A percentile compares a stretch with the other conserved stretches of the same genome.
Conservation (phyloP, 2,329 filamentous ascomycete species). For the Neoascochyta sp. region DNA sequence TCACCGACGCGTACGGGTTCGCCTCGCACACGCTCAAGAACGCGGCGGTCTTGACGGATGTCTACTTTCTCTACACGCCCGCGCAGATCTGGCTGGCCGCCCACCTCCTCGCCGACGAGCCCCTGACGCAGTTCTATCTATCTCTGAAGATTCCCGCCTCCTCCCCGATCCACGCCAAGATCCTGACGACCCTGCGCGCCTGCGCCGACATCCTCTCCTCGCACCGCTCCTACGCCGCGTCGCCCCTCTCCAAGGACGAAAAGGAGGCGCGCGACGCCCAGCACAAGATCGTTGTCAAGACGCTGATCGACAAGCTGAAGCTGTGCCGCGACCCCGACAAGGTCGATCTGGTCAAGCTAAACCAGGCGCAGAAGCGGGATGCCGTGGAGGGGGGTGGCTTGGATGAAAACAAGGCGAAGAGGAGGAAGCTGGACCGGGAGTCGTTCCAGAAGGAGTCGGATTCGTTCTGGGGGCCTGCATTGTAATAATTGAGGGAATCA, state of each 20-base stretch:
- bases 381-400: conserved; percentile 34
- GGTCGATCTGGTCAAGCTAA: conserved; percentile 66
- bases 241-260: conserved; percentile 21
- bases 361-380: conserved; percentile 56
- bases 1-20: conserved; percentile 64
- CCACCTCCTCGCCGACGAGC: conserved; percentile 68
- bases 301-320: conserved; percentile 64
- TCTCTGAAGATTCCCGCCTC: conserved; percentile 41
- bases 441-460: conserved; percentile 44
- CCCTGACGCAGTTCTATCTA: conserved; percentile 52
- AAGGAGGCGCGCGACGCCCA: conserved; percentile 36
- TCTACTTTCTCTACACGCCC: conserved; percentile 94
- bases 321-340: conserved; percentile 72
- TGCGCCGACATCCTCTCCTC: conserved; percentile 42
- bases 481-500: too few relatives aligned
- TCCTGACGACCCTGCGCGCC: conserved; percentile 37
- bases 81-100: conserved; percentile 90
- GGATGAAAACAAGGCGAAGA: conserved; percentile 44
- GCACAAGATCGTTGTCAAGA: conserved; percentile 49
- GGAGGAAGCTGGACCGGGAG: conserved; percentile 45
- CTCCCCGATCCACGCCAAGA: conserved; percentile 26
- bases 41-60: conserved; percentile 82
- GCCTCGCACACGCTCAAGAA: conserved; percentile 57
- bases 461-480: conserved; percentile 45
- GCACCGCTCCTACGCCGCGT: conserved; percentile 20